Percentiles rank a stretch among this genome's conserved stretches.
Evolutionary conservation across 768 basidiomycete genomes (phyloP).

Genomic region (Boletus edulis): DNA sequence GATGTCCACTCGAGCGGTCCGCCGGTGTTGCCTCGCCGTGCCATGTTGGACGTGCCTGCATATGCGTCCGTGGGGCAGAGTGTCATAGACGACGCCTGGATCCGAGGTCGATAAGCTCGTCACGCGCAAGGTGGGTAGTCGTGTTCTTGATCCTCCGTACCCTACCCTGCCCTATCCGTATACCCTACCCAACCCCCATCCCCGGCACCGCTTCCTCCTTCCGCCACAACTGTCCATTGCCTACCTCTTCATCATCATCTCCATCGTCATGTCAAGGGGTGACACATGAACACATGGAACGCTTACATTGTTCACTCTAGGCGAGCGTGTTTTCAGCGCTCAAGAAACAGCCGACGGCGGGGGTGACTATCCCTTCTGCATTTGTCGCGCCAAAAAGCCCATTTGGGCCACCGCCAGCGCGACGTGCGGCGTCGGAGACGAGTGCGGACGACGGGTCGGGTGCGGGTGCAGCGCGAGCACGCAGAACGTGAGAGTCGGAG

Average conservation of each 20-base stretch:
- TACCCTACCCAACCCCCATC: no score
- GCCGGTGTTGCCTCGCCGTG: conserved; percentile 3
- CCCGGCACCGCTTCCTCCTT: no score
- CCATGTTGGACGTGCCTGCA: not conserved
- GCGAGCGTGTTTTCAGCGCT: conserved; percentile 22
- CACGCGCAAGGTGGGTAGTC: conserved; percentile 23
- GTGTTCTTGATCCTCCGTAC: no score
- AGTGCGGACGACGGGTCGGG: conserved; percentile 1
- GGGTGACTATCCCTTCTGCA: conserved; percentile 37
- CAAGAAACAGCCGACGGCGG: conserved; percentile 37
- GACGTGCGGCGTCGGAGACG: conserved; percentile 31
- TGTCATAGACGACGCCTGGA: conserved; percentile 3
- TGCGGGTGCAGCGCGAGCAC: not conserved
- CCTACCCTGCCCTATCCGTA: no score
- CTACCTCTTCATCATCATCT: no score
- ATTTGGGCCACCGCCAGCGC: conserved; percentile 54
- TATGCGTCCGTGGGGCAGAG: not conserved
- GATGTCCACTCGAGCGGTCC: not conserved
- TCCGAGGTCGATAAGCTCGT: conserved; percentile 27
- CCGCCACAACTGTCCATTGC: no score
- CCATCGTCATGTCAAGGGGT: no score
- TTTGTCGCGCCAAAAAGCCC: conserved; percentile 42
- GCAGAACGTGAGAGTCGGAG: no score
- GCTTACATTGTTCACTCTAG: conserved; percentile 5
- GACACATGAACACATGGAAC: no score